Base-by-base conservation (phyloP, 306 rosid species). In the Senna siamea region DNA sequence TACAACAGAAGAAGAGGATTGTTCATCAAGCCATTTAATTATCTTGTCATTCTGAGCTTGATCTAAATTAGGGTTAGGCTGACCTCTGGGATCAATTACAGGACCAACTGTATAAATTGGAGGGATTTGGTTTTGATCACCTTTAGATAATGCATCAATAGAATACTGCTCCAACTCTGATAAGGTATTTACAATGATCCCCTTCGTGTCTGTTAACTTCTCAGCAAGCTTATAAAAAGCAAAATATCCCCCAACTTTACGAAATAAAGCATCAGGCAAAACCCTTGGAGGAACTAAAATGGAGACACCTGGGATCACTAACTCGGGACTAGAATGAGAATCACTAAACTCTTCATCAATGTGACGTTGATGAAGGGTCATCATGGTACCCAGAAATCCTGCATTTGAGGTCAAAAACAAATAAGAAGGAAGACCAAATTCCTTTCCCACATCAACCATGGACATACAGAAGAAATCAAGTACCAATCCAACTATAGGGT, bases 101-200 rank as follows among this genome's bases (percentile, higher is more conserved):
- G n/a, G n/a, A n/a, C n/a, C n/a, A n/a, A n/a, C n/a, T n/a, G n/a
- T n/a, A n/a, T n/a, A n/a, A n/a, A n/a, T n/a, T n/a, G n/a, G n/a
- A n/a, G n/a, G n/a, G n/a, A n/a, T n/a, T n/a, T 89, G 91, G 6
- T 60, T 54, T 67, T 65, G 46, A 5, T 54, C 72, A 67, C 82
- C 74, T 58, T 80, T 72, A 59, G 40, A 64, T 59, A 85, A 54
- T 17, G 78, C 80, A 60, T 62, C 78, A 30, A 87, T 52, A 34
- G 75, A 75, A 65, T 69, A 5, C 0, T 73, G 40, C 84, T 90
- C 93, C 22, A 86, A 66, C 43, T 81, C 93, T 13, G 71, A 63
- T 53, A 88, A 80, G 0, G 91, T 74, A 30, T 90, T 90, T 1
- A 82, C 88, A 68, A 90, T 69, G 5, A 90, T 84, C n/a, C 96